Percentiles rank a stretch among this genome's conserved stretches.
These are phyloP conservation scores for Quercus berberidifolia DNA, from an alignment of 306 rosid species.

Conservation along the genomic window DNA sequence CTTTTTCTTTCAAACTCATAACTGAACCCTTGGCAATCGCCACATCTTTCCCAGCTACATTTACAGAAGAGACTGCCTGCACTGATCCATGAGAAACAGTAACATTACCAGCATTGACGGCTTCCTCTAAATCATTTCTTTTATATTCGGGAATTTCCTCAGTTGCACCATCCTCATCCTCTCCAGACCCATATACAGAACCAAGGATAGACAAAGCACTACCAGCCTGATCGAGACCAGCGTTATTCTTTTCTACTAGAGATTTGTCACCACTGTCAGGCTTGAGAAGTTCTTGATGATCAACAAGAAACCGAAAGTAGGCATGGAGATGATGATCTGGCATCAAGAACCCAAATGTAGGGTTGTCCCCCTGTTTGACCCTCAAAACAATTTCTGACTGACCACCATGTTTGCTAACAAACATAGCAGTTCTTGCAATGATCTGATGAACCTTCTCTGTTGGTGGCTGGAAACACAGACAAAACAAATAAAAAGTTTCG, in stretches of 20 bases:
- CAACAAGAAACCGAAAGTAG: conserved; percentile 74
- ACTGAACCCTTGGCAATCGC: conserved; percentile 29
- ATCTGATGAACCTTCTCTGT: conserved; percentile 85
- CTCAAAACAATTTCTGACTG: conserved; percentile 87
- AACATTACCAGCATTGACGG: conserved; percentile 28
- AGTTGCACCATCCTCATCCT: conserved; percentile 66
- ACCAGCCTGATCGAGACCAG: conserved; percentile 46
- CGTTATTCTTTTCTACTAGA: conserved; percentile 39
- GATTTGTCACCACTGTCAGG: conserved; percentile 38
- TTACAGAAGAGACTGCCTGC: conserved; percentile 31
- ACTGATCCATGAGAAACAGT: conserved; percentile 34
- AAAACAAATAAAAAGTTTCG: conserved; percentile 12
- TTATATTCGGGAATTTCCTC: conserved; percentile 30
- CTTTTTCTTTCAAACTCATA: conserved; percentile 52
- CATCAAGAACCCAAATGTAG: conserved; percentile 87
- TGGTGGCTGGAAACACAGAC: conserved; percentile 62
- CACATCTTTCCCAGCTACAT: conserved; percentile 41
- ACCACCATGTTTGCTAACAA: conserved; percentile 74
- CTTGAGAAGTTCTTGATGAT: conserved; percentile 66
- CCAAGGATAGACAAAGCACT: conserved; percentile 92
- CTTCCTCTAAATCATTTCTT: conserved; percentile 22
- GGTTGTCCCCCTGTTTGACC: conserved; percentile 92
- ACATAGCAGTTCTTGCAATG: conserved; percentile 72
- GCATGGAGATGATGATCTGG: conserved; percentile 76
- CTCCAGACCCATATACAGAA: conserved; percentile 73